phyloP scores from a whole-genome alignment of 2,329 filamentous ascomycete genomes.

The Trichoderma koningii region DNA sequence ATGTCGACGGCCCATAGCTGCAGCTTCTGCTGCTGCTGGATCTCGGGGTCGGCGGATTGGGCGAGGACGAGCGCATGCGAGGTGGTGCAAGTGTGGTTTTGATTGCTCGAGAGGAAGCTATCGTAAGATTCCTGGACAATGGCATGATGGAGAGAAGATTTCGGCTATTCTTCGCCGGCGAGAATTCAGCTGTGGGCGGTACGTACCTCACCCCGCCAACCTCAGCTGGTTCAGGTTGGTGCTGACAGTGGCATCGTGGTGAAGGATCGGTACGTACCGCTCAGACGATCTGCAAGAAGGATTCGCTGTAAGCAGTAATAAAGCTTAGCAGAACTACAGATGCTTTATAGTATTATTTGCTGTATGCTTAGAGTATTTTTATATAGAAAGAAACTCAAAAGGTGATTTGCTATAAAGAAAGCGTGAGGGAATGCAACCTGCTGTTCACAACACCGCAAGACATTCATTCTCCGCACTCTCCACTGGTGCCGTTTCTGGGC shows the following conservation, averaged over 20 bases:
- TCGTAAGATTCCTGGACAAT: constrained; percentile 28
- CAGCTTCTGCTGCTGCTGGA: neutral
- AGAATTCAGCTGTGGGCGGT: constrained; percentile 19
- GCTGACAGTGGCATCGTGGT: neutral
- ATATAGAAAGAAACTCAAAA: too few relatives aligned
- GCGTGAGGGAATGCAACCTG: neutral
- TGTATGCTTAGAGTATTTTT: too few relatives aligned
- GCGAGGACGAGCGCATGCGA: constrained; percentile 11
- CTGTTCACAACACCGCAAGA: neutral
- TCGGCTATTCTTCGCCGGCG: constrained; percentile 26
- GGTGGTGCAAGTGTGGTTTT: constrained; percentile 6
- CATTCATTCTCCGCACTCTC: neutral
- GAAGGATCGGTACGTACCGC: constrained; percentile 5
- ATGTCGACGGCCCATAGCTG: constrained; percentile 42
- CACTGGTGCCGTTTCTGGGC: neutral
- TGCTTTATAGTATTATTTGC: neutral
- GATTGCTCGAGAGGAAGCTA: neutral
- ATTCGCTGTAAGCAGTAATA: neutral
- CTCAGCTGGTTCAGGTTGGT: neutral
- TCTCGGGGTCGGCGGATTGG: neutral
- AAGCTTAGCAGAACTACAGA: neutral
- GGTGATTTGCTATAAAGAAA: too few relatives aligned
- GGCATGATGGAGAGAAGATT: constrained; percentile 20
- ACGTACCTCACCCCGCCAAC: constrained; percentile 24
- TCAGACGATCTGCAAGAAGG: neutral